Percentiles rank a stretch among this genome's conserved stretches.
Evolutionary conservation across 257 asterid species (phyloP).

Genomic region (Cynanchum wilfordii): DNA sequence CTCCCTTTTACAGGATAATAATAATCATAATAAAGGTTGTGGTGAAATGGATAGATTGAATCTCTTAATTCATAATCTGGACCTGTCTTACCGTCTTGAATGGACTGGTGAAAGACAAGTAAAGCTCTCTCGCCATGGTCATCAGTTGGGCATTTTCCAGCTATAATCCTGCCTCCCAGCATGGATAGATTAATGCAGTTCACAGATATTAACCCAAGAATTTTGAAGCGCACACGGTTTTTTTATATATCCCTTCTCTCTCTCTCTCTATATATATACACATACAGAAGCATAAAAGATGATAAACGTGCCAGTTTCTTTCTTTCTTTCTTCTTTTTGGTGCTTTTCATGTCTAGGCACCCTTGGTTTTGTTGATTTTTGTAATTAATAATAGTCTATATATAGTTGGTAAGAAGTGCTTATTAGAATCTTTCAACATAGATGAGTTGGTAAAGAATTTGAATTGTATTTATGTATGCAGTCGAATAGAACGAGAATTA

Average conservation of each 20-base stretch:
- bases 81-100: constrained; percentile 76
- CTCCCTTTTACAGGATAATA: constrained; percentile 43
- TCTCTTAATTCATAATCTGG: constrained; percentile 70
- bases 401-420: neutral
- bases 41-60: constrained; percentile 68
- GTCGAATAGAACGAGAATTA: no score
- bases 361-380: neutral
- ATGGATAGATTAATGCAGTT: neutral
- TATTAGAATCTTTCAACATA: no score
- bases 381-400: neutral
- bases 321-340: neutral
- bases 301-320: neutral
- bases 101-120: constrained; percentile 82
- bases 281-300: neutral
- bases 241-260: neutral
- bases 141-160: constrained; percentile 74
- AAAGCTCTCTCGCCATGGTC: constrained; percentile 69
- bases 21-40: constrained; percentile 29
- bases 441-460: no score
- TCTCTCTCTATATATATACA: neutral
- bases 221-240: neutral
- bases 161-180: constrained; percentile 25
- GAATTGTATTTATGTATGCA: no score
- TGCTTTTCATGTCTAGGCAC: neutral
- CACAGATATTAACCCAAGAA: neutral